phyloP scores from a whole-genome alignment of 345 rosid species.

The Euphorbia lathyris region DNA sequence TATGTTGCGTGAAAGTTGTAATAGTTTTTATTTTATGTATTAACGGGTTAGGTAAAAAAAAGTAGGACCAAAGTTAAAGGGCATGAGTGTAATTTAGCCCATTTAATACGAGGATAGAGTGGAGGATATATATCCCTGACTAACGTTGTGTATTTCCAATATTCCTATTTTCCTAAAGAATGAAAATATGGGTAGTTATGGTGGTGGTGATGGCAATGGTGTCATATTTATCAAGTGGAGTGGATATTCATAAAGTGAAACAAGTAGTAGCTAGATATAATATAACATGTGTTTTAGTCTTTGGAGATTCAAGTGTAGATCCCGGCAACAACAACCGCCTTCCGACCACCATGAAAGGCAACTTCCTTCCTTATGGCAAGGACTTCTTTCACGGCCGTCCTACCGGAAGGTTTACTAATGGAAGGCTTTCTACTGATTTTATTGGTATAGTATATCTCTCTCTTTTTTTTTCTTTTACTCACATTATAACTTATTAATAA shows the following conservation, averaged over 20 bases:
- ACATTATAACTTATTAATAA: too few species aligned
- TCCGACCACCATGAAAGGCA: conserved; percentile 44
- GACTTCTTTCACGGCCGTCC: conserved; percentile 57
- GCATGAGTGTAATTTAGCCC: too few species aligned
- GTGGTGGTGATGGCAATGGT: conserved; percentile 5
- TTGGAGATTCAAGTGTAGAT: conserved; percentile 90
- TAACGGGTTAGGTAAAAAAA: too few species aligned
- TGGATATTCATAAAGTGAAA: conserved; percentile 29
- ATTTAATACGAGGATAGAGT: too few species aligned
- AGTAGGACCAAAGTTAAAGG: too few species aligned
- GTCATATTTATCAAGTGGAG: conserved; percentile 21
- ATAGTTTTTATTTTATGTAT: too few species aligned
- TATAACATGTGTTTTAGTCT: conserved; percentile 57
- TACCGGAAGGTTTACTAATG: conserved; percentile 64
- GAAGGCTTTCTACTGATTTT: conserved; percentile 70
- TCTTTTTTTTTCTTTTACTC: not conserved
- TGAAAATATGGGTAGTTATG: not conserved
- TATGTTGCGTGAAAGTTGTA: too few species aligned
- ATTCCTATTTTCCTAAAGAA: not conserved
- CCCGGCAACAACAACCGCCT: conserved; percentile 70
- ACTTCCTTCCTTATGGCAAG: conserved; percentile 67
- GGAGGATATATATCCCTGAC: not conserved
- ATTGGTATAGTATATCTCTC: conserved; percentile 34
- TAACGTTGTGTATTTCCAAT: not conserved
- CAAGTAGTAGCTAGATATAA: conserved; percentile 49